Conservation (phyloP, 306 rosid species). For the Abrus pulchellus region DNA sequence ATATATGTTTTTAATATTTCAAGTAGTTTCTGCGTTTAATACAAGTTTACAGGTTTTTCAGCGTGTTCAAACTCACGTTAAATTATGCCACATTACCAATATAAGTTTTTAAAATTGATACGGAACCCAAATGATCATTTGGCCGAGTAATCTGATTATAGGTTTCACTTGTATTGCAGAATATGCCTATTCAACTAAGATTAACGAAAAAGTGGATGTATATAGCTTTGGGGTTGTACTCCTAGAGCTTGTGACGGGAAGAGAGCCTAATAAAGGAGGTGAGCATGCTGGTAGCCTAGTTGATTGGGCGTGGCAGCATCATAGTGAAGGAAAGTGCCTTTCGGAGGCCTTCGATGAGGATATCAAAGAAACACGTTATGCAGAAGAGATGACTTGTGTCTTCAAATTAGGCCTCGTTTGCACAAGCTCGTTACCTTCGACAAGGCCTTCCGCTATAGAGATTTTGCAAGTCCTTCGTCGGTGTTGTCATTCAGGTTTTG, state of each 20-base stretch:
- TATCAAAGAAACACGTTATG: constrained; percentile 59
- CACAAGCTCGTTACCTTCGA: constrained; percentile 69
- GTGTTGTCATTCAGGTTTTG: constrained; percentile 49
- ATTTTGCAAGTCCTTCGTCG: constrained; percentile 71
- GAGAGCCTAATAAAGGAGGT: constrained; percentile 59
- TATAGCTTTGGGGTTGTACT: constrained; percentile 92
- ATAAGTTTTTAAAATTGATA: not conserved
- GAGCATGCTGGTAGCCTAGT: constrained; percentile 70
- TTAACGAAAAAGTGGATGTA: constrained; percentile 81
- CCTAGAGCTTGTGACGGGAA: constrained; percentile 84
- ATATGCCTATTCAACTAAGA: constrained; percentile 72
- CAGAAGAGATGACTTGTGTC: constrained; percentile 66
- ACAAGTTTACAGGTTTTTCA: no score
- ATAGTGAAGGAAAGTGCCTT: constrained; percentile 61
- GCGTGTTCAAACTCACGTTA: no score
- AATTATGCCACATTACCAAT: not conserved
- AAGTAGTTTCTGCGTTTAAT: no score
- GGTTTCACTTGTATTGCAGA: constrained; percentile 59
- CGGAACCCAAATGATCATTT: constrained; percentile 23
- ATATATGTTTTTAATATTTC: no score
- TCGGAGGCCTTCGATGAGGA: constrained; percentile 65
- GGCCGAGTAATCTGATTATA: not conserved
- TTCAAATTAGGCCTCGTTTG: constrained; percentile 83
- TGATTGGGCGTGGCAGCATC: constrained; percentile 80
- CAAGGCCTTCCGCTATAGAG: constrained; percentile 77